Evolutionary conservation across 2,329 filamentous ascomycete genomes (phyloP), one percentile per base, ranked within the genome.

Genomic region (Chaetomiaceae sp.): DNA sequence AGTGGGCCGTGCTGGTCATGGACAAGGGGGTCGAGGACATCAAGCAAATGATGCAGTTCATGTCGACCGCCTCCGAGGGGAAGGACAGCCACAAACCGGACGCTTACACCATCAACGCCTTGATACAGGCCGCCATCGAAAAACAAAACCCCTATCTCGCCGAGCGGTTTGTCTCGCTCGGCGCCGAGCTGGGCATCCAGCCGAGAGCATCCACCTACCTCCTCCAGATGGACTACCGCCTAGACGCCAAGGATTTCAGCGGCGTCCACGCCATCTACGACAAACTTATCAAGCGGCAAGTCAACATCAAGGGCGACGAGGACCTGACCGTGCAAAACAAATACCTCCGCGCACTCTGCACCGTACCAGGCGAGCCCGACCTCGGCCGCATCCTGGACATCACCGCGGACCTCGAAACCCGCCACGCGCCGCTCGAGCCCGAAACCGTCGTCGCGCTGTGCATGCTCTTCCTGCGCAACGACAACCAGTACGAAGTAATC

Each of bases 401-500:
- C 33, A 76, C 88, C 0, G 79, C 84, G 46, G 79, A 84, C 37
- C 69, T 94, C 3, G 83, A 89, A 48, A 79, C 88, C 58, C 79
- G 81, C 10, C 74, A 81, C 45, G 78, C 80, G 7, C 76, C 75
- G 1, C 74, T 96, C 12, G 83, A 86, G 29, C 79, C 89, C 0
- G 75, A 82, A 35, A 94, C 89, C 0, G 78, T 93, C 1, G 79
- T 83, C 6, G 75, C 79, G 0, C 71, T 96, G n/a, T 85, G 83
- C 49, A 71, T 83, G 36, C 71, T 85, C 34, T 85, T 95, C 55
- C 74, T 96, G 10, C 75, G 79, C 50, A 81, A 84, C 33, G 84
- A 88, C 58, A 86, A 95, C 60, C 75, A 82, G 35, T 80, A 83
- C 53, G 88, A 94, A 51, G 81, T 88, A 4, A 84, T 88, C 51